These are phyloP conservation scores for Aspergillus ellipticus DNA, from an alignment of 495 filamentous ascomycete genomes.

Conservation along the genomic window DNA sequence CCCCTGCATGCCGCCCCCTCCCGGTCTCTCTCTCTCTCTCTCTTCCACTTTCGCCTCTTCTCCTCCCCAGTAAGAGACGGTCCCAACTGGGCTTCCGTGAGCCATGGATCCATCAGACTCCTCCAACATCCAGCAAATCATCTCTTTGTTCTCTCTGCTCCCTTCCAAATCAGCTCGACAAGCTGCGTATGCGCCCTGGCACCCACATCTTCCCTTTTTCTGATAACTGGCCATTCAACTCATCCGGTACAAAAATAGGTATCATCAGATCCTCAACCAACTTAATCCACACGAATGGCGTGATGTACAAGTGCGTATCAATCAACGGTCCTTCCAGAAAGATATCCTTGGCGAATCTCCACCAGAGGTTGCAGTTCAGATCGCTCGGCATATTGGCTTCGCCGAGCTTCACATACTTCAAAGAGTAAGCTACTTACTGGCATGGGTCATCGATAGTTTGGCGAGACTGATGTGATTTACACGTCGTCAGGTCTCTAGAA, in stretches of 20 bases:
- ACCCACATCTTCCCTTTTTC: not conserved
- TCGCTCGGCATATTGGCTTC: slow-evolving; percentile 22
- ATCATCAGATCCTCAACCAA: slow-evolving; percentile 25
- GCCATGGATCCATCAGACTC: not conserved
- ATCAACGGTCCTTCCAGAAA: slow-evolving; percentile 21
- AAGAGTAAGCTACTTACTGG: slow-evolving; percentile 20
- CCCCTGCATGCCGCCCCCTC: too few species aligned
- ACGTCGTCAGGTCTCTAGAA: slow-evolving; percentile 26
- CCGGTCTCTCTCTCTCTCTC: too few species aligned
- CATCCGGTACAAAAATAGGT: slow-evolving; percentile 14
- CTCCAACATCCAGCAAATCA: not conserved
- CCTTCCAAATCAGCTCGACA: slow-evolving; percentile 9
- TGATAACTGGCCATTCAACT: not conserved
- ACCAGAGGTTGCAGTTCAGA: slow-evolving; percentile 26
- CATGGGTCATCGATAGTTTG: not conserved
- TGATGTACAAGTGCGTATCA: slow-evolving; percentile 22
- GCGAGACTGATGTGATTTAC: not conserved
- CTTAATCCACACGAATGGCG: slow-evolving; percentile 32
- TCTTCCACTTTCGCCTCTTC: not conserved
- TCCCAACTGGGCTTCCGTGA: not conserved
- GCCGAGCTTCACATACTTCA: slow-evolving; percentile 25
- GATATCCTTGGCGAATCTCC: slow-evolving; percentile 35
- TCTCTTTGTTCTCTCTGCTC: slow-evolving; percentile 8
- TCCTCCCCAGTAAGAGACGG: too few species aligned
- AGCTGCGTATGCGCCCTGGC: slow-evolving; percentile 7